Percentiles rank a stretch among this genome's conserved stretches.
These are phyloP conservation scores for Aspergillus persii DNA, from an alignment of 2,329 filamentous ascomycete genomes.

Conservation along the genomic window DNA sequence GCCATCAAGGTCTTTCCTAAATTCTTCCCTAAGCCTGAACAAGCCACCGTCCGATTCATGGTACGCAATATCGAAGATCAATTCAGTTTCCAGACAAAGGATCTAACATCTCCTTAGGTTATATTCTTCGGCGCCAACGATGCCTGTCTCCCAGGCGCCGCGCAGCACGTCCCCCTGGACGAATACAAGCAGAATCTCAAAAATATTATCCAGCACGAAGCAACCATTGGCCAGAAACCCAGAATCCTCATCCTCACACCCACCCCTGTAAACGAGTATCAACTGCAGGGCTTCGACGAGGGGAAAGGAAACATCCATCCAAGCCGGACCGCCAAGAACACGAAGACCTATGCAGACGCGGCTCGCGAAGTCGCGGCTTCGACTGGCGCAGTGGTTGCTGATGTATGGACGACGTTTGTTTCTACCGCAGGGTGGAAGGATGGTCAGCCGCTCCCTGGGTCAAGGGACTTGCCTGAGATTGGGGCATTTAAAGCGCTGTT, in stretches of 20 bases:
- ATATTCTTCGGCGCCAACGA: conserved; percentile 91
- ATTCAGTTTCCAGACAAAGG: background rate
- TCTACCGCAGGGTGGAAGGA: conserved; percentile 55
- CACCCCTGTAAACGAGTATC: conserved; percentile 77
- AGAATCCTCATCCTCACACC: conserved; percentile 75
- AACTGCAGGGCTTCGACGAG: conserved; percentile 52
- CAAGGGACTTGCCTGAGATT: conserved; percentile 57
- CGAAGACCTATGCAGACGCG: conserved; percentile 64
- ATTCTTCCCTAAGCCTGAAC: conserved; percentile 66
- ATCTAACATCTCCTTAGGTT: conserved; percentile 49
- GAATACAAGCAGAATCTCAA: conserved; percentile 71
- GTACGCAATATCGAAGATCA: conserved; percentile 23
- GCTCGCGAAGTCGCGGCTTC: conserved; percentile 60
- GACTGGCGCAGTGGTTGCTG: conserved; percentile 62
- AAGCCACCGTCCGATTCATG: conserved; percentile 47
- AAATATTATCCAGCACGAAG: conserved; percentile 69
- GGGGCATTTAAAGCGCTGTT: conserved; percentile 53
- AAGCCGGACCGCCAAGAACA: conserved; percentile 59
- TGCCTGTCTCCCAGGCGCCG: conserved; percentile 65
- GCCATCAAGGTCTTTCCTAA: conserved; percentile 66
- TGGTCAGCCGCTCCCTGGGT: conserved; percentile 54
- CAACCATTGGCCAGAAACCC: conserved; percentile 66
- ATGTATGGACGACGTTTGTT: conserved; percentile 80
- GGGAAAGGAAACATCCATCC: conserved; percentile 48
- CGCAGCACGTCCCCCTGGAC: conserved; percentile 75